Evolutionary conservation across 305 asterid genomes (phyloP).

Genomic region (Ajuga reptans): DNA sequence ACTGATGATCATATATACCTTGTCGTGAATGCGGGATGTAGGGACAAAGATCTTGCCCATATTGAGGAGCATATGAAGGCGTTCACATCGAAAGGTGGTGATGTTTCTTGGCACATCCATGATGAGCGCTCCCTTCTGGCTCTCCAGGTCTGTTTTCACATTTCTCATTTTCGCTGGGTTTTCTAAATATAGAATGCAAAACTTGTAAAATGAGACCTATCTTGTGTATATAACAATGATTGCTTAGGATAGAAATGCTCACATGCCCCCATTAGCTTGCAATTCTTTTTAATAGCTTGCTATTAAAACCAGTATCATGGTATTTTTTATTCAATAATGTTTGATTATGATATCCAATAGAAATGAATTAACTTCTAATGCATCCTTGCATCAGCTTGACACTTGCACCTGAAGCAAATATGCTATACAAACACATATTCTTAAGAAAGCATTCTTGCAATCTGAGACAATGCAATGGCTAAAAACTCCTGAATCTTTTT

Average conservation of each 20-base stretch:
- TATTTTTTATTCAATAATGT: background rate
- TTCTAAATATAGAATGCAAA: background rate
- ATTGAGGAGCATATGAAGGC: conserved; percentile 95
- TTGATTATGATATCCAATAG: background rate
- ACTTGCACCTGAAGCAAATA: background rate
- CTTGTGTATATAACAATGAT: background rate
- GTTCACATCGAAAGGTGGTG: conserved; percentile 81
- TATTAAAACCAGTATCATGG: background rate
- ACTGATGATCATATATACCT: conserved; percentile 72
- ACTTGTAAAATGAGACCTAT: background rate
- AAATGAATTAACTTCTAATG: background rate
- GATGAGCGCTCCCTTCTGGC: conserved; percentile 95
- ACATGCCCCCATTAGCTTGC: no score
- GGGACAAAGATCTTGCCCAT: conserved; percentile 97
- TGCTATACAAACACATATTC: background rate
- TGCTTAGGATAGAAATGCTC: background rate
- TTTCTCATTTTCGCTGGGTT: background rate
- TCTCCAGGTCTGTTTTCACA: conserved; percentile 47
- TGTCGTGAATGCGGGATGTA: conserved; percentile 84
- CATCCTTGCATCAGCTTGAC: background rate
- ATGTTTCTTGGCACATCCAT: conserved; percentile 96
- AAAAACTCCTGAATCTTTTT: background rate
- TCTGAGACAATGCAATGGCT: background rate
- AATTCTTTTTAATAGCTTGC: background rate
- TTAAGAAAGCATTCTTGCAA: background rate